Conservation (phyloP, 2,329 filamentous ascomycete genomes). For the Aureobasidium melanogenum region DNA sequence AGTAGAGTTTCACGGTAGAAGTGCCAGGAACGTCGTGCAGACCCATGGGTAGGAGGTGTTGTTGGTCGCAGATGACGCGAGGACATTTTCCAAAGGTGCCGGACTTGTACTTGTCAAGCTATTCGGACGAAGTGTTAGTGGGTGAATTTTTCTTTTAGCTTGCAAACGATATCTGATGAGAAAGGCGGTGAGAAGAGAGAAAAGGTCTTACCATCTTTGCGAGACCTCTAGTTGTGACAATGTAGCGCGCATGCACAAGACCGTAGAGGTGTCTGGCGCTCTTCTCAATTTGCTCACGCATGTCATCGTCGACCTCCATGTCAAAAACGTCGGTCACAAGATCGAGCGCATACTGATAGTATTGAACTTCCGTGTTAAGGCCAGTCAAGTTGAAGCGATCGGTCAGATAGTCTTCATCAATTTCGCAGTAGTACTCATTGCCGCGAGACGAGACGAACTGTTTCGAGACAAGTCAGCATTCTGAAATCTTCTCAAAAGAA, state of each 20-base stretch:
- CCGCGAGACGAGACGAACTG: constrained; percentile 97
- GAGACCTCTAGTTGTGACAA: constrained; percentile 87
- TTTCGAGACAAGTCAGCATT: background rate
- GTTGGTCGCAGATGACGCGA: constrained; percentile 86
- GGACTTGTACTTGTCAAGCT: constrained; percentile 99
- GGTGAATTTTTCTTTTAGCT: background rate
- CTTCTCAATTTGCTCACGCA: constrained; percentile 96
- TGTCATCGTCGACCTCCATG: constrained; percentile 95
- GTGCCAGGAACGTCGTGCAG: constrained; percentile 80
- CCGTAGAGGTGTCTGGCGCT: constrained; percentile 93
- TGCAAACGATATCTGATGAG: background rate
- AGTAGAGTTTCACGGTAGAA: constrained; percentile 94
- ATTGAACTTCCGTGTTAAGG: constrained; percentile 92
- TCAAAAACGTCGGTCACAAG: constrained; percentile 98
- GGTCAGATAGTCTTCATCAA: constrained; percentile 96
- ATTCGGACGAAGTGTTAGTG: constrained; percentile 3
- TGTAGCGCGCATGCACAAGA: constrained; percentile 90
- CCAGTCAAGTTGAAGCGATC: constrained; percentile 98
- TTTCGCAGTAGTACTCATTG: constrained; percentile 99
- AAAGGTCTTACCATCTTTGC: constrained; percentile 75
- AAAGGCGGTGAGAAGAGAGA: background rate
- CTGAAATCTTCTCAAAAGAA: background rate
- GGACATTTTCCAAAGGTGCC: constrained; percentile 97
- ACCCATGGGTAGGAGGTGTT: constrained; percentile 90
- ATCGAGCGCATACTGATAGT: constrained; percentile 97